Percentiles rank a stretch among this genome's conserved stretches.
These are phyloP conservation scores for Streptanthus diversifolius DNA, from an alignment of 345 rosid genomes.

Conservation along the genomic window DNA sequence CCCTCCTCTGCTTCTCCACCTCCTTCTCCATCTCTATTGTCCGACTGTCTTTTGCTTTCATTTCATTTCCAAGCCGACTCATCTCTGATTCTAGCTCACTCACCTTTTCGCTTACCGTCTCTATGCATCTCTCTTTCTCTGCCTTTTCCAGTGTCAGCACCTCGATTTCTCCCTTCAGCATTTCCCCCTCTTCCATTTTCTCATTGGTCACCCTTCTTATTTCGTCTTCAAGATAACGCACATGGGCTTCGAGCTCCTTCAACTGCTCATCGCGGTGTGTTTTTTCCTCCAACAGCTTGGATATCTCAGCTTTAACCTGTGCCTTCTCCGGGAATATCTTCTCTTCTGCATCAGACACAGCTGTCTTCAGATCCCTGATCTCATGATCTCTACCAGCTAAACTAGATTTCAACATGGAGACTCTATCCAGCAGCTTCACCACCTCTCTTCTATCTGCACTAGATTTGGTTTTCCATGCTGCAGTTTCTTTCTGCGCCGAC, in stretches of 20 bases:
- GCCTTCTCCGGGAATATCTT: constrained; percentile 69
- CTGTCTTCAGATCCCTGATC: constrained; percentile 55
- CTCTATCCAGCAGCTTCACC: constrained; percentile 55
- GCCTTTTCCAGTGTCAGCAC: constrained; percentile 43
- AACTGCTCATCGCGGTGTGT: constrained; percentile 44
- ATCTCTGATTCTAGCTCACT: constrained; percentile 29
- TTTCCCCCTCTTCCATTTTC: constrained; percentile 46
- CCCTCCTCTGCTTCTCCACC: constrained; percentile 45
- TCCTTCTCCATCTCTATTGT: constrained; percentile 48
- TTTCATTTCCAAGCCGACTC: constrained; percentile 19
- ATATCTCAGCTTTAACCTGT: constrained; percentile 62
- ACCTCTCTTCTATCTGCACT: constrained; percentile 55
- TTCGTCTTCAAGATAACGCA: constrained; percentile 60
- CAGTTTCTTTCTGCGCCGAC: constrained; percentile 51
- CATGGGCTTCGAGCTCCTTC: constrained; percentile 57
- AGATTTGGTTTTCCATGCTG: constrained; percentile 54
- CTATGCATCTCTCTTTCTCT: constrained; percentile 36
- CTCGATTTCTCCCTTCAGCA: constrained; percentile 39
- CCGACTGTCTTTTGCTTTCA: constrained; percentile 22
- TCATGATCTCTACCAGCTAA: constrained; percentile 74
- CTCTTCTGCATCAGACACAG: constrained; percentile 62
- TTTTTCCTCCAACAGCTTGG: constrained; percentile 48
- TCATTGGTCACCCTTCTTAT: constrained; percentile 45
- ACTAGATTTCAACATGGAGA: constrained; percentile 50
- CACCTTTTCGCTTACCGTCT: constrained; percentile 34